Conservation (phyloP, 768 basidiomycete species). For the Podaxis sp. region DNA sequence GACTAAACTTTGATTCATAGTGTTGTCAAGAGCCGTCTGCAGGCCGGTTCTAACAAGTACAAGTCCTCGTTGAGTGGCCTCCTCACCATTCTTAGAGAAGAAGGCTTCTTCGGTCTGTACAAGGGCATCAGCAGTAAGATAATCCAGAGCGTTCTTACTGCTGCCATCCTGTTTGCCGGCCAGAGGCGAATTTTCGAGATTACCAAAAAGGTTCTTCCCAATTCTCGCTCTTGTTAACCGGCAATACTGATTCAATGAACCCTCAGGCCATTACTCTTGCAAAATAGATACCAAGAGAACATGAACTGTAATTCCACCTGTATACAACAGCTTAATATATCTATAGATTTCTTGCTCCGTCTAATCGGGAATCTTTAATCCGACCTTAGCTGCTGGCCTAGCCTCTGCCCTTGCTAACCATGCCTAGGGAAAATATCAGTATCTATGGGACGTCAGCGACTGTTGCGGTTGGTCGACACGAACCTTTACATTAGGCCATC, state of each 20-base stretch:
- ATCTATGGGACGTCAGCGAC: not conserved
- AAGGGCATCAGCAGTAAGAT: constrained; percentile 88
- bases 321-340: constrained; percentile 2
- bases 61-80: constrained; percentile 76
- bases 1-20: constrained; percentile 26
- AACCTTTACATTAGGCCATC: constrained; percentile 59
- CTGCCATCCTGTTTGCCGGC: constrained; percentile 89
- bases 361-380: not conserved
- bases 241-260: not conserved
- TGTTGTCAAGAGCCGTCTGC: constrained; percentile 77
- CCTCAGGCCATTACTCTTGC: constrained; percentile 14
- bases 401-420: not conserved
- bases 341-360: not conserved
- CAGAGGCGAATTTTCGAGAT: constrained; percentile 81
- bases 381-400: not conserved
- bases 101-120: constrained; percentile 84
- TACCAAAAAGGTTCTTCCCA: constrained; percentile 47
- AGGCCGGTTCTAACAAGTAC: constrained; percentile 76
- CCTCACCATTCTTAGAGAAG: constrained; percentile 73
- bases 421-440: not conserved
- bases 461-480: not conserved
- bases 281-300: constrained; percentile 5
- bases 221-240: not conserved
- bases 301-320: not conserved
- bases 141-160: constrained; percentile 87